Conservation (phyloP, 2,329 filamentous ascomycete species). For the Fusarium lateritium region DNA sequence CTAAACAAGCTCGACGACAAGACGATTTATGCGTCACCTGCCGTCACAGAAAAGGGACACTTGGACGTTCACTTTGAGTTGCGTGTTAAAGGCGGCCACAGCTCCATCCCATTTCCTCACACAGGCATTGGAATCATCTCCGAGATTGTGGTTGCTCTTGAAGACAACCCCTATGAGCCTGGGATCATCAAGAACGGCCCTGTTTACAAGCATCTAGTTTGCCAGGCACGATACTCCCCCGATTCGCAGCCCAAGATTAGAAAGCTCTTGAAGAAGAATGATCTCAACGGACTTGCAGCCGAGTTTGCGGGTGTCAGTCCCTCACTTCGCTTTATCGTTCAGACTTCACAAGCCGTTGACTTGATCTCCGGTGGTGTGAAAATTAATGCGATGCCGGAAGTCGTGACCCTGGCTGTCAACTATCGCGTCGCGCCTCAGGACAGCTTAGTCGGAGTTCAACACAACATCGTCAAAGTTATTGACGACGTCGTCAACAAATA, state of each 20-base stretch:
- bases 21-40: slow-evolving; percentile 68
- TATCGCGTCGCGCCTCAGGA: slow-evolving; percentile 72
- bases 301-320: slow-evolving; percentile 45
- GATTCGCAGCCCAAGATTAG: slow-evolving; percentile 60
- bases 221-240: slow-evolving; percentile 70
- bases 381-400: slow-evolving; percentile 77
- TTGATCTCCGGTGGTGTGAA: slow-evolving; percentile 75
- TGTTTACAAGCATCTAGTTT: slow-evolving; percentile 69
- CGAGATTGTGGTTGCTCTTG: slow-evolving; percentile 76
- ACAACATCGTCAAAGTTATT: slow-evolving; percentile 65
- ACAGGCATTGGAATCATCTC: slow-evolving; percentile 79
- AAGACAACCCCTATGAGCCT: slow-evolving; percentile 69
- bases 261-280: slow-evolving; percentile 50
- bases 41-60: slow-evolving; percentile 76
- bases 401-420: slow-evolving; percentile 70
- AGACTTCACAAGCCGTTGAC: slow-evolving; percentile 74
- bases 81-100: slow-evolving; percentile 72
- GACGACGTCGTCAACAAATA: slow-evolving; percentile 67
- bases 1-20: slow-evolving; percentile 61
- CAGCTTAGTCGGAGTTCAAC: slow-evolving; percentile 63
- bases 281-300: slow-evolving; percentile 51
- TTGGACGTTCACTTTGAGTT: slow-evolving; percentile 63
- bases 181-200: slow-evolving; percentile 64
- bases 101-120: slow-evolving; percentile 72
- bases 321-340: slow-evolving; percentile 65